Conservation (phyloP, 139 green algal species). For the Diplosphaera chodatii region DNA sequence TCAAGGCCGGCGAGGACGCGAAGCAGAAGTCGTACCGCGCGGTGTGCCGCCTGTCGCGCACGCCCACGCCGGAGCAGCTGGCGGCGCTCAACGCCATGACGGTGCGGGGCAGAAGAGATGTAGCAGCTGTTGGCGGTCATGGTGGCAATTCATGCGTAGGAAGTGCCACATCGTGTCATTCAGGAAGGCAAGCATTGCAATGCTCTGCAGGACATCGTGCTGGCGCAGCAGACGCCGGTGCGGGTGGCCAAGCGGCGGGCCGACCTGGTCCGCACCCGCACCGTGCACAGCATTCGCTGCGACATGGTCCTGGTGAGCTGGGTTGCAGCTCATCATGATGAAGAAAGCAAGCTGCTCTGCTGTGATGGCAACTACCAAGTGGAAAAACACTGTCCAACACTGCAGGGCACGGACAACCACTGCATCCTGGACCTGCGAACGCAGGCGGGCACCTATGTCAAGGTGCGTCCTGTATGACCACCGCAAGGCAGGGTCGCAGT, state of each 20-base stretch:
- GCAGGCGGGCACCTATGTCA: slow-evolving; percentile 82
- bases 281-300: slow-evolving; percentile 28
- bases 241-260: slow-evolving; percentile 77
- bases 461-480: no score
- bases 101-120: no score
- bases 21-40: slow-evolving; percentile 80
- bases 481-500: no score
- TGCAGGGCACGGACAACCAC: slow-evolving; percentile 23
- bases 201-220: slow-evolving; percentile 30
- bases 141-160: no score
- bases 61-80: slow-evolving; percentile 28
- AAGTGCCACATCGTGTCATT: no score
- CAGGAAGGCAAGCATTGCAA: no score
- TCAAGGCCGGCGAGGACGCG: slow-evolving; percentile 54
- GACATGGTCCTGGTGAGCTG: slow-evolving; percentile 17
- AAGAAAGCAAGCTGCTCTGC: no score
- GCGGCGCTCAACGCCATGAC: slow-evolving; percentile 27
- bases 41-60: slow-evolving; percentile 45
- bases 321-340: no score
- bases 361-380: no score
- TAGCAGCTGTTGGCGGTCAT: no score
- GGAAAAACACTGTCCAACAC: no score
- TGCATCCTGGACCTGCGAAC: slow-evolving; percentile 65
- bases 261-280: slow-evolving; percentile 33
- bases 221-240: slow-evolving; percentile 81